Evolutionary conservation across 2,329 filamentous ascomycete genomes (phyloP).

Genomic region (Trichoderma oligosporum): DNA sequence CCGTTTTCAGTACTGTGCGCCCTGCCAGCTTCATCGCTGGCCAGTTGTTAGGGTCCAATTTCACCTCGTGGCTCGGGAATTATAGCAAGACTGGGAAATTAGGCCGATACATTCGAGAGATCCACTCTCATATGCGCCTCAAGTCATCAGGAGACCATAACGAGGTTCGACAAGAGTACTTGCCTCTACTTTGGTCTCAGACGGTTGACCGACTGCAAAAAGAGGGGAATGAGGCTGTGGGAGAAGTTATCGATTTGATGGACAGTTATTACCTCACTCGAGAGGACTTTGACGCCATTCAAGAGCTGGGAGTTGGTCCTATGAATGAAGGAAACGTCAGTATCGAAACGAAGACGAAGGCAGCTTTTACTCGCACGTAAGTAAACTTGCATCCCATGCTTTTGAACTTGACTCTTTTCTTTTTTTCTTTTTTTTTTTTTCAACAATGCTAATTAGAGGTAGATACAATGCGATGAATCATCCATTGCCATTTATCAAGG

Average conservation of each 20-base stretch:
- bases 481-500: conserved; percentile 94
- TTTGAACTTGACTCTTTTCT: too few species aligned
- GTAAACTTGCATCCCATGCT: conserved; percentile 37
- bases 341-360: conserved; percentile 81
- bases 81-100: conserved; percentile 83
- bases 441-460: conserved; percentile 17
- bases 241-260: conserved; percentile 88
- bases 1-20: conserved; percentile 88
- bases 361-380: conserved; percentile 83
- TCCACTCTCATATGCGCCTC: conserved; percentile 95
- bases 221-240: conserved; percentile 78
- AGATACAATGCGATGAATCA: conserved; percentile 86
- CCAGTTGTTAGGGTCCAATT: conserved; percentile 68
- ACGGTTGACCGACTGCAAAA: conserved; percentile 69
- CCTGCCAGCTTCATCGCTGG: conserved; percentile 86
- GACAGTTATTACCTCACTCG: conserved; percentile 93
- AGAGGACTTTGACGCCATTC: conserved; percentile 89
- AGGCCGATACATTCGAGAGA: conserved; percentile 79
- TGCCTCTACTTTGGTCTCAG: conserved; percentile 82
- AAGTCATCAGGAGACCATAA: conserved; percentile 85
- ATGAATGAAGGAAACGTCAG: conserved; percentile 73
- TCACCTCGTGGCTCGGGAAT: conserved; percentile 91
- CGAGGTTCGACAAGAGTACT: conserved; percentile 90
- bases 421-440: conserved; percentile 2
- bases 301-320: conserved; percentile 83